Conservation (phyloP, 176 grass and related monocot species). For the Canna indica region DNA sequence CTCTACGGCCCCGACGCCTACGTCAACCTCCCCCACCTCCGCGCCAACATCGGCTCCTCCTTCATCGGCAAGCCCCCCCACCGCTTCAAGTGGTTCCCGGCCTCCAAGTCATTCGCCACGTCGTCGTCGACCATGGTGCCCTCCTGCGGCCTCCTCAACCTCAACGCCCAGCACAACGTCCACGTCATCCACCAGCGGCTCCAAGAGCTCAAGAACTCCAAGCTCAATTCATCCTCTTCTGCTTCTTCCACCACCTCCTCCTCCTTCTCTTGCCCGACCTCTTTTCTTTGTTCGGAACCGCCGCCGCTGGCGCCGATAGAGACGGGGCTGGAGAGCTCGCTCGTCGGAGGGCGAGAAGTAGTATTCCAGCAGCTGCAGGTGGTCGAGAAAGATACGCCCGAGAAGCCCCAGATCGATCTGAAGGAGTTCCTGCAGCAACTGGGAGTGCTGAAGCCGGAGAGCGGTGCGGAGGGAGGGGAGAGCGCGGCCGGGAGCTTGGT, state of each 20-base stretch:
- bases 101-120: constrained; percentile 21
- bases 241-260: constrained; percentile 2
- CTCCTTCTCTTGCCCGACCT: not conserved
- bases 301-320: constrained; percentile 11
- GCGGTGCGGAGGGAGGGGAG: constrained; percentile 1
- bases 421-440: constrained; percentile 96
- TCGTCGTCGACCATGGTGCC: constrained; percentile 24
- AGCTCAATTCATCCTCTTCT: not conserved
- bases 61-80: constrained; percentile 36
- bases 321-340: not conserved
- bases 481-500: not conserved
- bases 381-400: too few relatives aligned
- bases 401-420: constrained; percentile 93
- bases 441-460: constrained; percentile 64
- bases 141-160: constrained; percentile 81
- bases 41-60: constrained; percentile 19
- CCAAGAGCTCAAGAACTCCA: constrained; percentile 66
- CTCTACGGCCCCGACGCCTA: constrained; percentile 91
- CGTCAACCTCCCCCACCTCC: constrained; percentile 95
- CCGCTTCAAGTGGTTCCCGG: constrained; percentile 65
- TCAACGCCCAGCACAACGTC: constrained; percentile 99
- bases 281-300: constrained; percentile 6
- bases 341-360: too few relatives aligned
- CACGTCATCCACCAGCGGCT: constrained; percentile 94
- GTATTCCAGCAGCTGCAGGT: too few relatives aligned